A percentile compares a stretch with the other conserved stretches of the same genome.
Evolutionary conservation across 2,329 filamentous ascomycete species (phyloP).

Genomic region (Cladosporium oxysporum): DNA sequence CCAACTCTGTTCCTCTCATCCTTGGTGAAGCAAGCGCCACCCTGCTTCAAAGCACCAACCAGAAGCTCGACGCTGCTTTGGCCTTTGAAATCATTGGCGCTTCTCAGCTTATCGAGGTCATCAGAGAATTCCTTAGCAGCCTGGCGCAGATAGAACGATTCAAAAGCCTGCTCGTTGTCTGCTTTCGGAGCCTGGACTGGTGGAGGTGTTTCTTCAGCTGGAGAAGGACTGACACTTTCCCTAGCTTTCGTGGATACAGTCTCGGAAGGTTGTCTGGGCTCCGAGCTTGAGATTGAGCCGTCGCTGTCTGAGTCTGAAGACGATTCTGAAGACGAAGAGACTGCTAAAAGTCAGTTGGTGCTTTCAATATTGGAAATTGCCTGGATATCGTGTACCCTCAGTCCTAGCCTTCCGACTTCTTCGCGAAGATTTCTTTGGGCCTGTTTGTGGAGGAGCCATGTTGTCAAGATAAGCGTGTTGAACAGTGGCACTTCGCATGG

Average conservation of each 20-base stretch:
- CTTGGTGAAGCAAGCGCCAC: conserved; percentile 61
- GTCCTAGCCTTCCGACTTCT: conserved; percentile 18
- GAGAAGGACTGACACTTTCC: conserved; percentile 7
- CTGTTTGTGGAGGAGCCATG: conserved; percentile 22
- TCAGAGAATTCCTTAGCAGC: conserved; percentile 71
- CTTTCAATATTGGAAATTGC: not conserved
- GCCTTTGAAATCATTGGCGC: conserved; percentile 69
- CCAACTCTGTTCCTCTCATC: conserved; percentile 52
- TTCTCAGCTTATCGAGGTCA: conserved; percentile 70
- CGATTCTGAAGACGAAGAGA: conserved; percentile 15
- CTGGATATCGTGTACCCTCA: not conserved
- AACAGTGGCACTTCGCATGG: not conserved
- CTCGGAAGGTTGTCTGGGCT: not conserved
- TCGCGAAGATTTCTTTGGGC: conserved; percentile 12
- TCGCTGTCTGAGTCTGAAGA: conserved; percentile 15
- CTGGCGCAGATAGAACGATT: conserved; percentile 68
- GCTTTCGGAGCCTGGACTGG: conserved; percentile 6
- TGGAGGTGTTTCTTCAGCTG: conserved; percentile 13
- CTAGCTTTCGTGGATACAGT: not conserved
- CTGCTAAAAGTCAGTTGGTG: conserved; percentile 10
- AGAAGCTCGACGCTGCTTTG: conserved; percentile 64
- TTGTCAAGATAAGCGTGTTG: conserved; percentile 21
- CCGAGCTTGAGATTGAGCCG: conserved; percentile 6
- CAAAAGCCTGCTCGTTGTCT: conserved; percentile 49
- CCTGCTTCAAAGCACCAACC: conserved; percentile 68